Conservation (phyloP, 306 rosid species). For the Prunus padus region DNA sequence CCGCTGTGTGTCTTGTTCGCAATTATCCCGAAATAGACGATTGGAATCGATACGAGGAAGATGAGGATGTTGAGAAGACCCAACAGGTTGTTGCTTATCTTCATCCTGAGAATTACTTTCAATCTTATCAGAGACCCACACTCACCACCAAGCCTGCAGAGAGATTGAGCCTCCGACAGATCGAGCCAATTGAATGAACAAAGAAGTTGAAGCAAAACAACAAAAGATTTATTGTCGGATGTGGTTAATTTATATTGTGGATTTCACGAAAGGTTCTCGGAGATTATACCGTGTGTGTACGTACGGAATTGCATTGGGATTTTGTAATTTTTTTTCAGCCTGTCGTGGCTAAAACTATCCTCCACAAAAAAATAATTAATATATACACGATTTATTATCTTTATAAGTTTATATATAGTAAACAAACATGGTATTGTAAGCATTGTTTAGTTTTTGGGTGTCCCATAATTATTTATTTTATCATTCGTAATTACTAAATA, state of each 20-base stretch:
- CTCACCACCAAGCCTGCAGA: neutral
- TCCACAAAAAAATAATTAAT: too few relatives aligned
- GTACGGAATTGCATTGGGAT: neutral
- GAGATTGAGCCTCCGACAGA: neutral
- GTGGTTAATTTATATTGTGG: neutral
- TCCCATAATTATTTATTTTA: too few relatives aligned
- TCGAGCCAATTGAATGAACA: too few relatives aligned
- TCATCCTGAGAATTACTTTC: slow-evolving; percentile 2
- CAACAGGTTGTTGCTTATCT: slow-evolving; percentile 47
- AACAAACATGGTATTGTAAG: too few relatives aligned
- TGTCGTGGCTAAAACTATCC: too few relatives aligned
- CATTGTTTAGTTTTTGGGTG: too few relatives aligned
- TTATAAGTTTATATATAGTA: too few relatives aligned
- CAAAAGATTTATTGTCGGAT: neutral
- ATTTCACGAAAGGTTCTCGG: neutral
- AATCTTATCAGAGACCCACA: neutral
- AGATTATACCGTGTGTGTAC: neutral
- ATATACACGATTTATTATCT: too few relatives aligned
- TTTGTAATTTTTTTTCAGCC: too few relatives aligned
- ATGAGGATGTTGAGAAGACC: slow-evolving; percentile 60
- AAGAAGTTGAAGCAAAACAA: neutral
- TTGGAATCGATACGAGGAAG: slow-evolving; percentile 61
- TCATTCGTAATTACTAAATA: too few relatives aligned
- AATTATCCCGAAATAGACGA: slow-evolving; percentile 45
- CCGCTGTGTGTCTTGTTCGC: slow-evolving; percentile 39